These are phyloP conservation scores for Saccharomyces jurei DNA, from an alignment of 805 yeast species.

Conservation along the genomic window DNA sequence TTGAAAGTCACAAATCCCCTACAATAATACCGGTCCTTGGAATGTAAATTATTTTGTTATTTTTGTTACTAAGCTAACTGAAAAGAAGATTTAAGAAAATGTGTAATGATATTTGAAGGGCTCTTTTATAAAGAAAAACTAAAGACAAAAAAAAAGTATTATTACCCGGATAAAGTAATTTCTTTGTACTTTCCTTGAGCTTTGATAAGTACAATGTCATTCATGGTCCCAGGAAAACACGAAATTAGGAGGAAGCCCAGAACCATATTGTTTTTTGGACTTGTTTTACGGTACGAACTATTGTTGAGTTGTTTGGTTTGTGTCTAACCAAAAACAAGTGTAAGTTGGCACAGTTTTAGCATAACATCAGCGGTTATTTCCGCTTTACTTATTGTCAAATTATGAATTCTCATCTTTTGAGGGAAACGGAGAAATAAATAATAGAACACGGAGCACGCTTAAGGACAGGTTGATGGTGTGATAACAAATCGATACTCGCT, in stretches of 20 bases:
- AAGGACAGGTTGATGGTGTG: neutral
- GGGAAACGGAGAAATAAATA: neutral
- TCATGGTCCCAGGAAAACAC: neutral
- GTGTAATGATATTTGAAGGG: neutral
- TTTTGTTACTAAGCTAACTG: neutral
- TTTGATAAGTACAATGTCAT: neutral
- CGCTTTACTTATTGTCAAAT: neutral
- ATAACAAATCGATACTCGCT: neutral
- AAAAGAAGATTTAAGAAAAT: neutral
- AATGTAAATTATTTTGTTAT: conserved; percentile 15
- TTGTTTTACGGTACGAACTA: neutral
- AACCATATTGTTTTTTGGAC: no score
- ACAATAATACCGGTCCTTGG: conserved; percentile 34
- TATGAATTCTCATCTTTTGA: neutral
- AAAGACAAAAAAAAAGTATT: no score
- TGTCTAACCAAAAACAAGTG: neutral
- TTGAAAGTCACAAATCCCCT: conserved; percentile 31
- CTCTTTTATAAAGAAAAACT: neutral
- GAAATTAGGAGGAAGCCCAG: no score
- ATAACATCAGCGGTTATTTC: neutral
- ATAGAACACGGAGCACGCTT: neutral
- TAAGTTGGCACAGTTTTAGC: neutral
- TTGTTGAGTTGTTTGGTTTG: neutral
- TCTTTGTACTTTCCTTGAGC: no score
- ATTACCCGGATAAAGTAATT: neutral